Conservation (phyloP, 2,329 filamentous ascomycete genomes). For the Sclerotinia nivalis region DNA sequence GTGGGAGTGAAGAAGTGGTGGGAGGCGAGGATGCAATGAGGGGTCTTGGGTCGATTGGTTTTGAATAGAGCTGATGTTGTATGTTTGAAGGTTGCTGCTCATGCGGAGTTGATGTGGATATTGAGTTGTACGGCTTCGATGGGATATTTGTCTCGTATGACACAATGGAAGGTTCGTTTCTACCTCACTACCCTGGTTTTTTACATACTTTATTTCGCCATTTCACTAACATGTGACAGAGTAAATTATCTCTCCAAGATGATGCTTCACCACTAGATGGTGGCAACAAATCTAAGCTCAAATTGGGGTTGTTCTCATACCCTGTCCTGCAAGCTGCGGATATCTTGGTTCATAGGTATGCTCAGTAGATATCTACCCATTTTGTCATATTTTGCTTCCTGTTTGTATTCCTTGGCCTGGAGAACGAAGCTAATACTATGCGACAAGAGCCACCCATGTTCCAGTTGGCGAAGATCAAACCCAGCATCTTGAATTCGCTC, state of each 20-base stretch:
- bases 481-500: conserved; percentile 91
- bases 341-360: conserved; percentile 77
- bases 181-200: background rate
- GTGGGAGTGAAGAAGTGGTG: background rate
- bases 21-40: background rate
- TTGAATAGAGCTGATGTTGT: conserved; percentile 7
- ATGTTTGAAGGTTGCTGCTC: conserved; percentile 62
- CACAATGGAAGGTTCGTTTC: conserved; percentile 84
- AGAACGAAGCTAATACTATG: background rate
- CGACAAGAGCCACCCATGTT: conserved; percentile 77
- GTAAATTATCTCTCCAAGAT: conserved; percentile 68
- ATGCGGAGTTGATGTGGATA: conserved; percentile 96
- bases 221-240: conserved; percentile 48
- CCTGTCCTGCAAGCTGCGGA: conserved; percentile 95
- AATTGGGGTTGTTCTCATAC: conserved; percentile 92
- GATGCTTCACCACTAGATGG: conserved; percentile 59
- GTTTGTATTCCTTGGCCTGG: background rate
- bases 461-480: conserved; percentile 94
- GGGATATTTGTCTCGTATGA: conserved; percentile 97
- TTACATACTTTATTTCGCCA: background rate
- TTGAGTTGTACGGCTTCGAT: conserved; percentile 87
- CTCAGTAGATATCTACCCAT: conserved; percentile 5
- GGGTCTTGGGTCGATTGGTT: background rate
- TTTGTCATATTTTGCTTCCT: background rate
- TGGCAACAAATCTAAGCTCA: conserved; percentile 63